Conservation (phyloP, 148 eudicot species). For the Gaultheria prostrata region DNA sequence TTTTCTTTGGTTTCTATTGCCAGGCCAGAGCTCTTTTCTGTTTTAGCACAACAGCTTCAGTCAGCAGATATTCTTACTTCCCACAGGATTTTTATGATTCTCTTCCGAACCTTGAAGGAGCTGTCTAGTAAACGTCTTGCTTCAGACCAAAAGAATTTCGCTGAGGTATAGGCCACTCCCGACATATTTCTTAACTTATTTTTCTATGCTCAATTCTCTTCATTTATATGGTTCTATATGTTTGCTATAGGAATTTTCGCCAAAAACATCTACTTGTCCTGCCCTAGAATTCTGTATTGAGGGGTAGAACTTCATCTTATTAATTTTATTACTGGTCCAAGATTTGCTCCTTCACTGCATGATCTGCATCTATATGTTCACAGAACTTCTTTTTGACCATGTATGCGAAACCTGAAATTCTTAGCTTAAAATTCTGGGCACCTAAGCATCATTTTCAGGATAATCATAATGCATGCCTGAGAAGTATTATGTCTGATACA, state of each 20-base stretch:
- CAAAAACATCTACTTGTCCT: not conserved
- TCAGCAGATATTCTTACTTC: conserved; percentile 79
- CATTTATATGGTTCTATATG: not conserved
- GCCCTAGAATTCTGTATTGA: not conserved
- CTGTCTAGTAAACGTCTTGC: conserved; percentile 87
- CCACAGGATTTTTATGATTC: conserved; percentile 89
- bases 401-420: not conserved
- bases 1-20: conserved; percentile 13
- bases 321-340: not conserved
- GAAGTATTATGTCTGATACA: not conserved
- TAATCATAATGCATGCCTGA: not conserved
- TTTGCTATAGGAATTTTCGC: not conserved
- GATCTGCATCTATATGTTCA: too few species aligned
- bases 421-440: not conserved
- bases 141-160: conserved; percentile 79
- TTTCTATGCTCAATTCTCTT: not conserved
- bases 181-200: conserved; percentile 9
- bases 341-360: not conserved
- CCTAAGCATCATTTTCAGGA: not conserved
- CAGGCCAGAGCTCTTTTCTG: conserved; percentile 86
- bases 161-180: conserved; percentile 55
- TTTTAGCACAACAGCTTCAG: conserved; percentile 88
- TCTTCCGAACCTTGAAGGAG: conserved; percentile 87
- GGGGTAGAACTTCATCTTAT: not conserved
- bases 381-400: not conserved